Conservation (phyloP, 2,329 filamentous ascomycete species). For the Ceratocystis cubensis region DNA sequence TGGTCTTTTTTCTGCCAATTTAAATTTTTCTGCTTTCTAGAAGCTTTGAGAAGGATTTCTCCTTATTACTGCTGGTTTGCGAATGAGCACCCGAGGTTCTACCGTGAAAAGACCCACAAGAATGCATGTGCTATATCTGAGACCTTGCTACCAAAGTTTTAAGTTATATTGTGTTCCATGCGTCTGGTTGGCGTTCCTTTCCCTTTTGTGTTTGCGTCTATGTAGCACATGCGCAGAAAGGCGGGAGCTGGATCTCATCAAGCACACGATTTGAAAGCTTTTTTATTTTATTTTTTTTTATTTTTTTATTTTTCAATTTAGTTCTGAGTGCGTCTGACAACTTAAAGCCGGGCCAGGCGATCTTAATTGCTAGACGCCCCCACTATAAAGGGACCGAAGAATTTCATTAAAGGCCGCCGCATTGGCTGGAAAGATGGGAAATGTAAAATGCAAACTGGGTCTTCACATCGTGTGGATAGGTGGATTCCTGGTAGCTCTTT, state of each 20-base stretch:
- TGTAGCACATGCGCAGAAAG: background rate
- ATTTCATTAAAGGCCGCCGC: background rate
- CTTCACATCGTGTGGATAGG: background rate
- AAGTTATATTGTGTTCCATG: no score
- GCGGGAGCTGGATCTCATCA: background rate
- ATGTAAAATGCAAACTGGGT: background rate
- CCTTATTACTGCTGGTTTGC: background rate
- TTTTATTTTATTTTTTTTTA: background rate
- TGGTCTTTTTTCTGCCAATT: background rate
- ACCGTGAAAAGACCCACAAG: background rate
- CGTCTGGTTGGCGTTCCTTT: background rate
- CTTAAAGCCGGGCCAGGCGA: background rate
- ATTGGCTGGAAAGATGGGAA: background rate
- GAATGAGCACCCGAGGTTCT: background rate
- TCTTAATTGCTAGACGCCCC: background rate
- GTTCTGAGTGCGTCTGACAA: background rate
- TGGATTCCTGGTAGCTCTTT: background rate
- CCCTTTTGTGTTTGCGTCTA: background rate
- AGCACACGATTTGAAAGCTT: background rate
- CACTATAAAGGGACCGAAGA: background rate
- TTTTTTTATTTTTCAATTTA: background rate
- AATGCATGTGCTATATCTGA: background rate
- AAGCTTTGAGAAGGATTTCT: conserved; percentile 9
- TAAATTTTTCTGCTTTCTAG: conserved; percentile 1
- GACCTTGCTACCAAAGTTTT: background rate